Conservation (phyloP, 352 stramenopile species). For the Pythium periplocum region DNA sequence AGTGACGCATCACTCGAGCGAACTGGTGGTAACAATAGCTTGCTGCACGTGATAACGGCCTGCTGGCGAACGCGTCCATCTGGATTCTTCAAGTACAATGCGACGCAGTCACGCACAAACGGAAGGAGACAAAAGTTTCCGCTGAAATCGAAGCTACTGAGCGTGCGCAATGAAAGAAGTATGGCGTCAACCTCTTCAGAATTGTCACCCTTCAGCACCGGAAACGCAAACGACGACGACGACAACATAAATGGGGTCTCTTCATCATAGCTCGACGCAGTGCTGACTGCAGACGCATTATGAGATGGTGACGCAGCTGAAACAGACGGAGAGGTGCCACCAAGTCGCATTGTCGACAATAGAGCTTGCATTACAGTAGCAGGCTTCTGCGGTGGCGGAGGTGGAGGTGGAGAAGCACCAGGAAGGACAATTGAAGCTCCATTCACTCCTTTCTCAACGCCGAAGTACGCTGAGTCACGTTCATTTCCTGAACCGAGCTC, state of each 20-base stretch:
- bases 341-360: conserved; percentile 55
- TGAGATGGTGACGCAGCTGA: conserved; percentile 16
- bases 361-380: conserved; percentile 60
- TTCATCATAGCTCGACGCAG: conserved; percentile 17
- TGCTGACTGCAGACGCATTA: background rate
- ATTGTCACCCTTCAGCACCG: conserved; percentile 74
- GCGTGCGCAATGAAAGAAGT: conserved; percentile 90
- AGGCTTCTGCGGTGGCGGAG: conserved; percentile 26
- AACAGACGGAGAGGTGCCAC: conserved; percentile 6
- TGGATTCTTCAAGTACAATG: conserved; percentile 89
- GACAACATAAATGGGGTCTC: conserved; percentile 6
- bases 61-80: conserved; percentile 90
- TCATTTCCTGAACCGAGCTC: conserved; percentile 12
- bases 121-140: conserved; percentile 92
- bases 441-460: conserved; percentile 14
- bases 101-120: conserved; percentile 93
- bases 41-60: conserved; percentile 78
- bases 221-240: background rate
- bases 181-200: conserved; percentile 69
- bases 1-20: background rate
- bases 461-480: conserved; percentile 10
- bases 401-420: conserved; percentile 7
- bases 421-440: conserved; percentile 2
- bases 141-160: conserved; percentile 92
- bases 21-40: conserved; percentile 46